Evolutionary conservation across 129 eudicot species (phyloP).

Genomic region (Daucus carota): DH1_v3.0 NC_030385.2:41427001-41427500

Average conservation of each 20-base stretch:
- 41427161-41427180: conserved; percentile 23
- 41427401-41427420: not conserved
- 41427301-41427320: conserved; percentile 25
- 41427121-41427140: conserved; percentile 25
- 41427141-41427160: conserved; percentile 27
- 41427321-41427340: conserved; percentile 20
- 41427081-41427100: conserved; percentile 55
- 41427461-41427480: not conserved
- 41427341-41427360: conserved; percentile 28
- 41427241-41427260: not conserved
- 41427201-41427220: conserved; percentile 32
- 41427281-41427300: conserved; percentile 24
- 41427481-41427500: not conserved
- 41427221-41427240: not conserved
- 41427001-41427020: conserved; percentile 39
- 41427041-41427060: conserved; percentile 25
- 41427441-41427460: not conserved
- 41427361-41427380: conserved; percentile 31
- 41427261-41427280: not conserved
- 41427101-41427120: conserved; percentile 40
- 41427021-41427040: conserved; percentile 64
- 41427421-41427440: not conserved
- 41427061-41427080: conserved; percentile 40
- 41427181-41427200: conserved; percentile 26
- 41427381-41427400: conserved; percentile 37